A percentile compares a stretch with the other conserved stretches of the same genome.
These are phyloP conservation scores for Dittrichia graveolens DNA, from an alignment of 129 eudicot genomes.

Conservation along the genomic window DNA sequence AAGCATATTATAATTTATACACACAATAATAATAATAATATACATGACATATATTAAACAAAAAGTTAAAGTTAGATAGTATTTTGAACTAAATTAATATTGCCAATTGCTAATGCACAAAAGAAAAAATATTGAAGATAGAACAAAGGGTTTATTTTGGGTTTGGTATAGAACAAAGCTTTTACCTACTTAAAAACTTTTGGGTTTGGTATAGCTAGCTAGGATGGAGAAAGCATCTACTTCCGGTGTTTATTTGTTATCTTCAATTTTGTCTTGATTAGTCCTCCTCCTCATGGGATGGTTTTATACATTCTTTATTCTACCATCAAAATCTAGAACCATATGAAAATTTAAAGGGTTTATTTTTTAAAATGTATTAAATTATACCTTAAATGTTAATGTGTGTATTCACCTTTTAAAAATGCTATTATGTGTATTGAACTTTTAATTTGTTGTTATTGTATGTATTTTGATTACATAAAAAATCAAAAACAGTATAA, in stretches of 20 bases:
- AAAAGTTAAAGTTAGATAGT: neutral
- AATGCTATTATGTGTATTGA: too few species aligned
- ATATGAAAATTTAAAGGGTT: too few species aligned
- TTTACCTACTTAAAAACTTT: neutral
- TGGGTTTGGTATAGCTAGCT: conserved; percentile 6
- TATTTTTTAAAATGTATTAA: too few species aligned
- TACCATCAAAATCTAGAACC: neutral
- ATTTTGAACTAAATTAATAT: neutral
- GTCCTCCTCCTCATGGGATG: conserved; percentile 21
- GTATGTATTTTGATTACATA: too few species aligned
- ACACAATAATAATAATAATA: too few species aligned
- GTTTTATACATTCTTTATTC: neutral
- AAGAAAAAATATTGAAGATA: neutral
- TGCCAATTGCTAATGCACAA: neutral
- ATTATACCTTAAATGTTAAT: too few species aligned
- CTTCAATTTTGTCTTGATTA: conserved; percentile 2
- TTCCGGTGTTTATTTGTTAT: neutral
- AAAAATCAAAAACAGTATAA: too few species aligned
- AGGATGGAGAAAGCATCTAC: neutral
- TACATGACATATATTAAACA: too few species aligned
- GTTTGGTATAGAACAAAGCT: neutral
- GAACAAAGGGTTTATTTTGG: neutral
- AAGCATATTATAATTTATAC: too few species aligned
- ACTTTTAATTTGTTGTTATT: too few species aligned
- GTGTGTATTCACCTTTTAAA: too few species aligned